Conservation (phyloP, 129 eudicot species). For the Dittrichia graveolens region DNA sequence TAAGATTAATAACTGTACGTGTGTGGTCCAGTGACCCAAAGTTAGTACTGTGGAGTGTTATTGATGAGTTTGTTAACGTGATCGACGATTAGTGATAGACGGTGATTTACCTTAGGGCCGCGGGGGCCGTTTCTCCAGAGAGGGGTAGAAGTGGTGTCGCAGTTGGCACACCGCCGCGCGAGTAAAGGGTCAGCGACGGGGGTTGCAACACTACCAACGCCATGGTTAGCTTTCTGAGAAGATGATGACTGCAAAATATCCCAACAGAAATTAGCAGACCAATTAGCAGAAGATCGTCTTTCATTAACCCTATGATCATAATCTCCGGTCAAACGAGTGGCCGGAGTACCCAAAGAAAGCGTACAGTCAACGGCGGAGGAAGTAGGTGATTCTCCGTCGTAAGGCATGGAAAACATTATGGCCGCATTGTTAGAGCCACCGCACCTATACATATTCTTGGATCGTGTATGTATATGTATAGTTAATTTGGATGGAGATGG, state of each 20-base stretch:
- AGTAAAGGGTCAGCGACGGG: slow-evolving; percentile 44
- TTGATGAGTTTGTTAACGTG: too few species aligned
- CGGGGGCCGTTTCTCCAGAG: slow-evolving; percentile 98
- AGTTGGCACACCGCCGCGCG: slow-evolving; percentile 86
- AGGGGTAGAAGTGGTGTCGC: slow-evolving; percentile 98
- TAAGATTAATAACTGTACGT: too few species aligned
- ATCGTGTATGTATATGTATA: slow-evolving; percentile 3
- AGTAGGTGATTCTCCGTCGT: slow-evolving; percentile 35
- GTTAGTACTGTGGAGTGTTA: too few species aligned
- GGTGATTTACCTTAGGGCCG: slow-evolving; percentile 79
- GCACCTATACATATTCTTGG: slow-evolving; percentile 46
- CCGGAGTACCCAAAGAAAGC: slow-evolving; percentile 86
- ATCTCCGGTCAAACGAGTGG: slow-evolving; percentile 52
- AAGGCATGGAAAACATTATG: slow-evolving; percentile 31
- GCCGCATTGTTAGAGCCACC: slow-evolving; percentile 35
- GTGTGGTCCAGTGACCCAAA: too few species aligned
- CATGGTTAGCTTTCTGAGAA: slow-evolving; percentile 40
- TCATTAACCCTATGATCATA: slow-evolving; percentile 19
- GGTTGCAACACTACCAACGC: slow-evolving; percentile 16
- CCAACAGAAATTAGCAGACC: slow-evolving; percentile 74
- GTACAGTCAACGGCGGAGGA: slow-evolving; percentile 84
- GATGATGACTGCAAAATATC: slow-evolving; percentile 52
- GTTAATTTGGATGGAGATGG: background rate
- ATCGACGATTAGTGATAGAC: too few species aligned
- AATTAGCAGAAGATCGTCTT: slow-evolving; percentile 45